These are phyloP conservation scores for Kodamaea neixiangensis DNA, from an alignment of 805 yeast species.

Conservation along the genomic window DNA sequence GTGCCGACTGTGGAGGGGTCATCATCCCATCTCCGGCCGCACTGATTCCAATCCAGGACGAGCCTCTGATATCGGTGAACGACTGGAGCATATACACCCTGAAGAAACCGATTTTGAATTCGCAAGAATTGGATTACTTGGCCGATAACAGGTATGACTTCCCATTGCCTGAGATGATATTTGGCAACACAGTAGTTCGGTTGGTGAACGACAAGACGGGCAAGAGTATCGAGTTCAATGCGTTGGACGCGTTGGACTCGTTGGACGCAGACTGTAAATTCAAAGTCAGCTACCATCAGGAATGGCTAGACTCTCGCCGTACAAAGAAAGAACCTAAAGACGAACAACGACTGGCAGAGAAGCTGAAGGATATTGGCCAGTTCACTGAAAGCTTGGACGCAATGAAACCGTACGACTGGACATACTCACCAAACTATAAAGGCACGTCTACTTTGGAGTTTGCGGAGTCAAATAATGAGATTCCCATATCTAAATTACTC, in stretches of 20 bases:
- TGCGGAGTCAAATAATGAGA: conserved; percentile 24
- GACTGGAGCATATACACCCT: conserved; percentile 77
- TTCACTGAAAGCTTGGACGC: conserved; percentile 50
- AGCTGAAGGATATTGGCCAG: conserved; percentile 36
- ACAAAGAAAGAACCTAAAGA: conserved; percentile 23
- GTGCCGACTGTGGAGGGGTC: conserved; percentile 68
- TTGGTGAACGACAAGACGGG: conserved; percentile 42
- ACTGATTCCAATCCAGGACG: conserved; percentile 59
- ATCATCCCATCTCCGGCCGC: conserved; percentile 79
- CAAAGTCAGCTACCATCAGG: conserved; percentile 80
- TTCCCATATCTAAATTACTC: conserved; percentile 72
- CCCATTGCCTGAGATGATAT: conserved; percentile 97
- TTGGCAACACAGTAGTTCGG: conserved; percentile 75
- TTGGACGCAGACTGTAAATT: conserved; percentile 36
- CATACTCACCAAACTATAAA: conserved; percentile 77
- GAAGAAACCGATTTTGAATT: conserved; percentile 74
- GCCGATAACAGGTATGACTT: conserved; percentile 61
- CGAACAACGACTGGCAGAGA: conserved; percentile 29
- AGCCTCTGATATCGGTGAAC: conserved; percentile 67
- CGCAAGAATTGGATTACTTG: conserved; percentile 70
- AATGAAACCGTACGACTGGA: conserved; percentile 93
- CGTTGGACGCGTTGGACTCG: conserved; percentile 65
- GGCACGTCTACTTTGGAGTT: conserved; percentile 52
- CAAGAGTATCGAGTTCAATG: conserved; percentile 63
- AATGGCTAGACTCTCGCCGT: conserved; percentile 60